A percentile compares a stretch with the other conserved stretches of the same genome.
Evolutionary conservation across 148 eudicot species (phyloP).

Genomic region (Nyssa sinensis): DNA sequence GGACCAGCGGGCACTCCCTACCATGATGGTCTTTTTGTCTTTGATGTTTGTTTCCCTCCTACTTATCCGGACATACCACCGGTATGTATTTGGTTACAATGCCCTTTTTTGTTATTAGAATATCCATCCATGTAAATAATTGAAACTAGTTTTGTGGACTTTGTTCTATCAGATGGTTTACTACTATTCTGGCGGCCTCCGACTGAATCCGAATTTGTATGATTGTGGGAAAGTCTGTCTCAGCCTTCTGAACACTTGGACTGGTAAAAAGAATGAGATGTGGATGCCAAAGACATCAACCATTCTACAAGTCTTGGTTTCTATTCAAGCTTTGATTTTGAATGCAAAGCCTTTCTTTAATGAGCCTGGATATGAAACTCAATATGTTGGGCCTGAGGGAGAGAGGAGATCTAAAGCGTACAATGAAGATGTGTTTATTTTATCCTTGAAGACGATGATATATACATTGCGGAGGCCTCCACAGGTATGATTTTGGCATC

Average conservation of each 20-base stretch:
- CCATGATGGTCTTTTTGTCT: constrained; percentile 81
- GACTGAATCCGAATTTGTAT: constrained; percentile 82
- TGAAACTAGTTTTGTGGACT: neutral
- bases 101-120: neutral
- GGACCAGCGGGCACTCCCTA: constrained; percentile 87
- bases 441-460: constrained; percentile 69
- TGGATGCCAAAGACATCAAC: constrained; percentile 82
- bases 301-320: constrained; percentile 85
- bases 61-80: constrained; percentile 68
- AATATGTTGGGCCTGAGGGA: constrained; percentile 37
- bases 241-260: constrained; percentile 89
- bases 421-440: constrained; percentile 56
- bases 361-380: constrained; percentile 70
- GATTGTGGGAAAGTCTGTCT: constrained; percentile 90
- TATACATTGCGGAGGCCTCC: constrained; percentile 70
- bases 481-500: constrained; percentile 41
- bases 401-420: constrained; percentile 46
- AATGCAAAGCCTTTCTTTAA: constrained; percentile 79
- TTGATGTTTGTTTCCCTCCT: constrained; percentile 65
- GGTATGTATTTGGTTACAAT: constrained; percentile 33
- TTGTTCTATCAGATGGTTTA: constrained; percentile 54
- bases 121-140: neutral
- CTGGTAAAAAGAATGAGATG: constrained; percentile 57
- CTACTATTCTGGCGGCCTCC: constrained; percentile 79
- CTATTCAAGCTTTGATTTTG: constrained; percentile 81